Evolutionary conservation across 306 rosid species (phyloP).

Genomic region (Pterocarpus santalinus): DNA sequence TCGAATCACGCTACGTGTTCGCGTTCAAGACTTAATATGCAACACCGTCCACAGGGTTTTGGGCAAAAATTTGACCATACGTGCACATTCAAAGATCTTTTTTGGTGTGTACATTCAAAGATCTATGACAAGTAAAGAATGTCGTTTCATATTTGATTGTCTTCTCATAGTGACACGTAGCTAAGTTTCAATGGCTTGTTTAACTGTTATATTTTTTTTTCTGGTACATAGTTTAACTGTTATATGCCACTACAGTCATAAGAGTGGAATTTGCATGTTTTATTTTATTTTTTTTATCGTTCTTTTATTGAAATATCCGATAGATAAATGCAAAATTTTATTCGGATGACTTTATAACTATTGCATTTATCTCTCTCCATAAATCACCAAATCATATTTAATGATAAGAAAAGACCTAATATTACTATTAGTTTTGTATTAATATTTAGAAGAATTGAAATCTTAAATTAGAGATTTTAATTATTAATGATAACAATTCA

Average conservation of each 20-base stretch:
- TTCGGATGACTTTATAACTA: too few relatives aligned
- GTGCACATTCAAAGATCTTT: conserved; percentile 13
- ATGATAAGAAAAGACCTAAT: too few relatives aligned
- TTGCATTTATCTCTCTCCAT: too few relatives aligned
- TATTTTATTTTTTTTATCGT: not conserved
- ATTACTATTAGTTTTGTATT: too few relatives aligned
- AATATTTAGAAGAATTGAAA: too few relatives aligned
- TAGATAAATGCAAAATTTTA: not conserved
- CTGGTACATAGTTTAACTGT: not conserved
- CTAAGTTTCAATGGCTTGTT: conserved; percentile 32
- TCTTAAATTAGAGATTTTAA: too few relatives aligned
- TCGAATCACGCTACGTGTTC: not conserved
- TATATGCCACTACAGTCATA: not conserved
- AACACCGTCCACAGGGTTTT: not conserved
- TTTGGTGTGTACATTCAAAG: not conserved
- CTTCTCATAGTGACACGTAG: conserved; percentile 42
- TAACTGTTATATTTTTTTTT: too few relatives aligned
- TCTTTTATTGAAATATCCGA: not conserved
- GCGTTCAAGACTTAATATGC: too few relatives aligned
- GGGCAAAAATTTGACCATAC: conserved; percentile 26
- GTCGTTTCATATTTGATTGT: conserved; percentile 24
- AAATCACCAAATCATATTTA: too few relatives aligned
- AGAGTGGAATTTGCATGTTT: not conserved
- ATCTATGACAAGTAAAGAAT: conserved; percentile 1
- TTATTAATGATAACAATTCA: too few relatives aligned